phyloP scores from a whole-genome alignment of 106 monocot genomes.

The Triglochin maritima region DNA sequence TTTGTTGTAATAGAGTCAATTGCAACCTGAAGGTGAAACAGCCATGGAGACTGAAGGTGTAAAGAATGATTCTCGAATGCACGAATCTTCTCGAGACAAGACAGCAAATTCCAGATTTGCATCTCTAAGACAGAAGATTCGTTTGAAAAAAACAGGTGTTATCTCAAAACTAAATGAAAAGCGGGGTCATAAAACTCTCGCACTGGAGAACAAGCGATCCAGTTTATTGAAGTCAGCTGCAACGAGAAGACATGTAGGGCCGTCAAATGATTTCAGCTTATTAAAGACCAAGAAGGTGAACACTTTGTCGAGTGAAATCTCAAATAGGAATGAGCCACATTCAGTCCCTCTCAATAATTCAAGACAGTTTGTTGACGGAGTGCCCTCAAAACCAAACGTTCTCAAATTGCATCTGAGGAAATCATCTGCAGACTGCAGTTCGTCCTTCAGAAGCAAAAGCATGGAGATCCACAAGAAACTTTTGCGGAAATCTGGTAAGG shows the following conservation, averaged over 20 bases:
- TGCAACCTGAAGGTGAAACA: slow-evolving; percentile 4
- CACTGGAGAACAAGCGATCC: slow-evolving; percentile 12
- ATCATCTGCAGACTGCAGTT: slow-evolving; percentile 14
- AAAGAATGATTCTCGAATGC: not conserved
- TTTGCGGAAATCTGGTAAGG: slow-evolving; percentile 1
- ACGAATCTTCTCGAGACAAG: not conserved
- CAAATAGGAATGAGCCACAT: not conserved
- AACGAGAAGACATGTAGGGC: not conserved
- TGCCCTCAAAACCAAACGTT: slow-evolving; percentile 4
- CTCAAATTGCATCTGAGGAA: slow-evolving; percentile 14
- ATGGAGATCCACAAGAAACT: slow-evolving; percentile 3
- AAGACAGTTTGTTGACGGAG: no score
- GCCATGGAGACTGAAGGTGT: not conserved
- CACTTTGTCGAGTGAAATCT: slow-evolving; percentile 2
- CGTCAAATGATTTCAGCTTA: slow-evolving; percentile 5
- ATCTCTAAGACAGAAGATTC: not conserved
- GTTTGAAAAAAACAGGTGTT: slow-evolving; percentile 42
- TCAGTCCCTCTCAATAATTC: no score
- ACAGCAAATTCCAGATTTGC: not conserved
- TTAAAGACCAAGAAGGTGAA: slow-evolving; percentile 18
- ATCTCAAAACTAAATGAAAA: slow-evolving; percentile 22
- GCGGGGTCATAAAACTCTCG: slow-evolving; percentile 2
- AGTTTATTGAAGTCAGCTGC: slow-evolving; percentile 5
- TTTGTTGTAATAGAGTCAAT: not conserved
- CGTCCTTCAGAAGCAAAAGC: slow-evolving; percentile 18